Conservation (phyloP, 768 basidiomycete species). For the Pleurotus platypus region DNA sequence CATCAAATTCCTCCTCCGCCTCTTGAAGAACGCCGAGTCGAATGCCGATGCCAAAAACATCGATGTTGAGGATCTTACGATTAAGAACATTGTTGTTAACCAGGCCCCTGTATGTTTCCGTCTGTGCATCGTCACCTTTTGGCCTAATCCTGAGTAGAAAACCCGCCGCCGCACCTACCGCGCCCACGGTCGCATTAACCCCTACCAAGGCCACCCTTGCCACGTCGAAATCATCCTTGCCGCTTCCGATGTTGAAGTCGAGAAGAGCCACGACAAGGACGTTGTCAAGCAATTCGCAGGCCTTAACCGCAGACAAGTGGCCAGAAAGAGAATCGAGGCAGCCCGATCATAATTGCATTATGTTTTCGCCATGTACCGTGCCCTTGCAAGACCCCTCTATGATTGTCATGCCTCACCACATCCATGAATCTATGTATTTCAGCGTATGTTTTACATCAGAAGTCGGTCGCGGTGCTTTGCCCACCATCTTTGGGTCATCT, state of each 20-base stretch:
- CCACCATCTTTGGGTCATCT: too few relatives aligned
- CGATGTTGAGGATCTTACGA: slow-evolving; percentile 85
- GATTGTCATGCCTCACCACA: slow-evolving; percentile 1
- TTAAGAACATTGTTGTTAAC: slow-evolving; percentile 97
- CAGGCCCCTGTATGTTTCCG: slow-evolving; percentile 84
- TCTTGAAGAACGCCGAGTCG: slow-evolving; percentile 98
- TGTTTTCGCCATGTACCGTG: not conserved
- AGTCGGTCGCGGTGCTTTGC: too few relatives aligned
- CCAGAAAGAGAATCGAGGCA: slow-evolving; percentile 86
- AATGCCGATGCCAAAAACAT: slow-evolving; percentile 98
- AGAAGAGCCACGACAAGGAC: slow-evolving; percentile 84
- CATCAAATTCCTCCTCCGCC: slow-evolving; percentile 88
- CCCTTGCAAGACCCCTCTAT: not conserved
- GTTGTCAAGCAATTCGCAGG: slow-evolving; percentile 48
- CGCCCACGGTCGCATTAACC: slow-evolving; percentile 96
- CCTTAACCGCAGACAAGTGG: slow-evolving; percentile 83
- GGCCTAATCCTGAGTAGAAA: slow-evolving; percentile 53
- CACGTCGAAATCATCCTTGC: slow-evolving; percentile 94
- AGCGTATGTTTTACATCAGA: slow-evolving; percentile 1
- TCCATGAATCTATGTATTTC: slow-evolving; percentile 7
- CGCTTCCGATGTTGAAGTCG: slow-evolving; percentile 76
- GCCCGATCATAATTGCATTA: slow-evolving; percentile 47
- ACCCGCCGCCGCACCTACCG: slow-evolving; percentile 99
- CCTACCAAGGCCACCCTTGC: slow-evolving; percentile 97
- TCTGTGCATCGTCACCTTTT: not conserved